Evolutionary conservation across 2,329 filamentous ascomycete species (phyloP), one percentile per base, ranked within the genome.

Genomic region (Tolypocladium inflatum): DNA sequence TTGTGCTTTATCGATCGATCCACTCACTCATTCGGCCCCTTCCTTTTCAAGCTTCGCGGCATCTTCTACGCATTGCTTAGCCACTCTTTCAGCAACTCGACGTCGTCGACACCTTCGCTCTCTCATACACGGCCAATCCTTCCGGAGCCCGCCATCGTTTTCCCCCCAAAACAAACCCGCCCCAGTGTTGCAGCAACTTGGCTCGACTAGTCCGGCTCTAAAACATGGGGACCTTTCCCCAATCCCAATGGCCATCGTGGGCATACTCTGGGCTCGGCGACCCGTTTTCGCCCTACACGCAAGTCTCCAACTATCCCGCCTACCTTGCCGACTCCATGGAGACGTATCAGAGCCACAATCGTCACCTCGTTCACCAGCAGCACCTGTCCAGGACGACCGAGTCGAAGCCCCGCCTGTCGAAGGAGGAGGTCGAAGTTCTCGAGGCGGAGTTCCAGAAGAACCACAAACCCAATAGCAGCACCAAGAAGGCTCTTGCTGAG

Each of bases 381-480:
- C 70, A 73, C 51, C 70, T 74, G 66, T 70, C 72, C 55, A 70
- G 74, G 63, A 71, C 72, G 26, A 75, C 73, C 57, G 75, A 80
- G 62, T 76, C 79, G 15, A 82, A 81, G 65, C 78, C 80, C 26
- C 73, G 80, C 38, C 71, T 84, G 37, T 80, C 80, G 57, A 84
- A 83, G 67, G 80, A 83, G 55, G 81, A 84, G 67, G 81, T 84
- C 10, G 80, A 83, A 61, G 68, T 81, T 54, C 72, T 86, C 37
- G 84, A 87, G 65, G 75, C 77, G 39, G 82, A 85, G 66, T 87
- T 86, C 63, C 76, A 80, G 60, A 82, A 83, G 68, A 86, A 86
- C 67, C 80, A 81, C 62, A 87, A 87, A 70, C 84, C 84, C 11
- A 84, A 80, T 56, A 85, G 82, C 69, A 82, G 78, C 58, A 76